These are phyloP conservation scores for Spergularia marina DNA, from an alignment of 148 eudicot genomes.

Conservation along the genomic window DNA sequence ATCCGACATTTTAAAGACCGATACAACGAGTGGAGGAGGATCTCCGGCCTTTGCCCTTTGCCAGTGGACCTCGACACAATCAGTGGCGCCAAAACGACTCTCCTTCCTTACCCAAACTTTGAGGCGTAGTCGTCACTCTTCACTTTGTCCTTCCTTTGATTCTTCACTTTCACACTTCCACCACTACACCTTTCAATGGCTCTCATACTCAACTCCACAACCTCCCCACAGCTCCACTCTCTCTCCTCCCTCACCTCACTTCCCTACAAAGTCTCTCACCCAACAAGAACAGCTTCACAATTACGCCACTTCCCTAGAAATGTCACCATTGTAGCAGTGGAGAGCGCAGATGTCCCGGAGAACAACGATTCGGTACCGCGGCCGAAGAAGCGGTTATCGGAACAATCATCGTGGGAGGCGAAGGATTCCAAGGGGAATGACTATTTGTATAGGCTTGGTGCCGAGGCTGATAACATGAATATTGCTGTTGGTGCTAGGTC, in stretches of 20 bases:
- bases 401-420: constrained; percentile 94
- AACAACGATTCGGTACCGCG: background rate
- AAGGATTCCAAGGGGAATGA: constrained; percentile 80
- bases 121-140: background rate
- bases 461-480: constrained; percentile 90
- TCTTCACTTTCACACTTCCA: background rate
- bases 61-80: background rate
- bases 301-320: constrained; percentile 6
- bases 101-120: constrained; percentile 1
- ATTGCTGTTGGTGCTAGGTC: constrained; percentile 89
- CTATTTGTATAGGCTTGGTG: constrained; percentile 82
- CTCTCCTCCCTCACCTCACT: constrained; percentile 22
- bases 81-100: background rate
- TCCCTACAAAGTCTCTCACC: constrained; percentile 2
- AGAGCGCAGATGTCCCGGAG: background rate
- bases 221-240: constrained; percentile 15
- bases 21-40: too few relatives aligned
- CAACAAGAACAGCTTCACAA: background rate
- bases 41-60: too few relatives aligned
- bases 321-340: constrained; percentile 11
- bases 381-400: constrained; percentile 52
- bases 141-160: background rate
- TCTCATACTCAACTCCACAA: constrained; percentile 9
- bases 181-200: constrained; percentile 15
- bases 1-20: too few relatives aligned